These are phyloP conservation scores for Yamadazyma dendronema DNA, from an alignment of 1,139 yeast genomes.

Conservation along the genomic window DNA sequence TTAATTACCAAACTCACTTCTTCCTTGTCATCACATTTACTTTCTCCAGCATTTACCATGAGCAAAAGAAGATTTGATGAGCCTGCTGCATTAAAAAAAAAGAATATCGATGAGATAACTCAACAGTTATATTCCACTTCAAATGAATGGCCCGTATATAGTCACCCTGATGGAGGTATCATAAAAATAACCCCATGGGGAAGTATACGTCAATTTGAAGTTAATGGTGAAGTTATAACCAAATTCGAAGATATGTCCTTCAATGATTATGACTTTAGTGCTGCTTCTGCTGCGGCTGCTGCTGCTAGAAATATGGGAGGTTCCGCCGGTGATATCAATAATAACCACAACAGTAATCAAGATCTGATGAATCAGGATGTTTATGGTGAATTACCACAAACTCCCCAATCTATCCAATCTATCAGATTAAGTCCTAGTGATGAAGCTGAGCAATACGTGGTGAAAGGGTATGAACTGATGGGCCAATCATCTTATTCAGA, in stretches of 20 bases:
- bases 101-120: constrained; percentile 23
- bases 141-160: constrained; percentile 58
- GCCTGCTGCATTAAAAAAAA: constrained; percentile 21
- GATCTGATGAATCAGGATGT: constrained; percentile 4
- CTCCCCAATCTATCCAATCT: constrained; percentile 32
- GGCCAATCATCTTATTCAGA: constrained; percentile 1
- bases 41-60: constrained; percentile 10
- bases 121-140: constrained; percentile 24
- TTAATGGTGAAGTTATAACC: constrained; percentile 36
- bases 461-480: constrained; percentile 34
- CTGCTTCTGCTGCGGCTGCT: constrained; percentile 13
- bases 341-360: constrained; percentile 6
- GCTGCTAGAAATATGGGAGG: constrained; percentile 12
- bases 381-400: constrained; percentile 30
- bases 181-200: constrained; percentile 69
- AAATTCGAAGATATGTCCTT: constrained; percentile 45
- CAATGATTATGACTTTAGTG: constrained; percentile 28
- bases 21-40: too few relatives aligned
- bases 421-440: constrained; percentile 34
- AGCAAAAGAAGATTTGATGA: constrained; percentile 30
- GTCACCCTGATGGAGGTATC: constrained; percentile 64
- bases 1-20: neutral
- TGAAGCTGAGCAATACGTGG: constrained; percentile 42
- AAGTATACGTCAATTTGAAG: constrained; percentile 33
- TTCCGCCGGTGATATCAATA: constrained; percentile 15